Evolutionary conservation across 169 alveolate genomes (phyloP).

Genomic region (Eimeria maxima): DNA sequence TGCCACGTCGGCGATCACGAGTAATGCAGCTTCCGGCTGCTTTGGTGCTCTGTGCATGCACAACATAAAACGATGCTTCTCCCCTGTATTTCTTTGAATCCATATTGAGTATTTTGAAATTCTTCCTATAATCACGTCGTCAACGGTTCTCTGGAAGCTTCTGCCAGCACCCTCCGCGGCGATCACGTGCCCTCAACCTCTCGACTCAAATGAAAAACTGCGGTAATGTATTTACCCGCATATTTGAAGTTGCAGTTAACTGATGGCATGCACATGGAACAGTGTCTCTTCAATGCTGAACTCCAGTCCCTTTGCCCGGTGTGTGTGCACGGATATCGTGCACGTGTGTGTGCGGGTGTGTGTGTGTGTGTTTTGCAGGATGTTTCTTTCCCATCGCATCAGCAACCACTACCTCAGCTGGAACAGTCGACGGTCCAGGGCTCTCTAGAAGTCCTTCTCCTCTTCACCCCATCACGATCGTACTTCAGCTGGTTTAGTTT

Average conservation of each 20-base stretch:
- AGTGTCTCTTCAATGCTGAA: neutral
- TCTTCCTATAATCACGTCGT: neutral
- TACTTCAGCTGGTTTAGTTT: neutral
- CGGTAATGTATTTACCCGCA: neutral
- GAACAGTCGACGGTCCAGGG: neutral
- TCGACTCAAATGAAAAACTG: constrained; percentile 5
- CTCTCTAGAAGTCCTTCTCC: neutral
- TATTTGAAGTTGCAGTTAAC: neutral
- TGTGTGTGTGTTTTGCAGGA: neutral
- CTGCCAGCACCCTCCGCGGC: neutral
- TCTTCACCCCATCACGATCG: neutral
- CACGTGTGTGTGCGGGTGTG: neutral
- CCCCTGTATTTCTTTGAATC: neutral
- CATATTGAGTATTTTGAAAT: neutral
- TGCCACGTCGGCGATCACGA: neutral
- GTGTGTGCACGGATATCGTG: no score
- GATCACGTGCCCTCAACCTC: neutral
- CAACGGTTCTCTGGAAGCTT: neutral
- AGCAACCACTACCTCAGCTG: neutral
- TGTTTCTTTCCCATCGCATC: neutral
- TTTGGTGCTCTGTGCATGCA: constrained; percentile 18
- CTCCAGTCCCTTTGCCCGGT: neutral
- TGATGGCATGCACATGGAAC: neutral
- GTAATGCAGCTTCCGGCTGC: neutral
- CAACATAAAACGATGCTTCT: neutral